Evolutionary conservation across 2,329 filamentous ascomycete species (phyloP), one percentile per base, ranked within the genome.

Genomic region (Scedosporium aurantiacum): DNA sequence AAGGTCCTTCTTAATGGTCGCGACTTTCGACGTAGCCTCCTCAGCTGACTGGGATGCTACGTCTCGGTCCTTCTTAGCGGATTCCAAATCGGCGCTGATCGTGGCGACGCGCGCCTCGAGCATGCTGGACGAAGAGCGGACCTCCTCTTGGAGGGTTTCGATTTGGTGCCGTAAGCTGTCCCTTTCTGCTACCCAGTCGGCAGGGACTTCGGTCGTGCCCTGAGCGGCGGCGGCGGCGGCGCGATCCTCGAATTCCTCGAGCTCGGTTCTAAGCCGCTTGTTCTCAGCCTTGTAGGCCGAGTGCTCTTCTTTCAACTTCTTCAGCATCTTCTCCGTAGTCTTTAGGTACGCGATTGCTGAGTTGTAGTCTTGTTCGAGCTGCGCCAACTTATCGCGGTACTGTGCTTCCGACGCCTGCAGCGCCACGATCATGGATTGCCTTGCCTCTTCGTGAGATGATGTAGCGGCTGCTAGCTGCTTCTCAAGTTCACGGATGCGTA

Each of bases 251-350:
- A 86, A 78, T 60, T 83, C 80, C 43, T 88, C 82, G n/a, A 97
- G 78, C 69, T 97, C 91, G 56, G 85, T 82, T 73, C 94, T 92
- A 47, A 99, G 79, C 63, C 89, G 88, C 18, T 81, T 78, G 69
- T 97, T 97, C 64, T 94, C 89, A 12, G 85, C 76, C 80, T 97
- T 97, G 76, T 95, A 94, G 62, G 91, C 90, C 61, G 88, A 82
- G n/a, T 99, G 80, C 75, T 99, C 94, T 69, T 97, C 91, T 78
- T 97, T 97, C 81, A 99, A 93, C 73, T 95, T 93, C 74, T 94
- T 92, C 57, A 99, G 83, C 91, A 99, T 97, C 82, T 97, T 97
- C 75, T 99, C 94, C 1, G 94, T 97, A 63, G 94, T 94, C 74
- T 96, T 95, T 67, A 99, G 90, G 70, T 99, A 99, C 74, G 97